phyloP scores from a whole-genome alignment of 1,284 basidiomycete species.

The Leccinum subrobustum region DNA sequence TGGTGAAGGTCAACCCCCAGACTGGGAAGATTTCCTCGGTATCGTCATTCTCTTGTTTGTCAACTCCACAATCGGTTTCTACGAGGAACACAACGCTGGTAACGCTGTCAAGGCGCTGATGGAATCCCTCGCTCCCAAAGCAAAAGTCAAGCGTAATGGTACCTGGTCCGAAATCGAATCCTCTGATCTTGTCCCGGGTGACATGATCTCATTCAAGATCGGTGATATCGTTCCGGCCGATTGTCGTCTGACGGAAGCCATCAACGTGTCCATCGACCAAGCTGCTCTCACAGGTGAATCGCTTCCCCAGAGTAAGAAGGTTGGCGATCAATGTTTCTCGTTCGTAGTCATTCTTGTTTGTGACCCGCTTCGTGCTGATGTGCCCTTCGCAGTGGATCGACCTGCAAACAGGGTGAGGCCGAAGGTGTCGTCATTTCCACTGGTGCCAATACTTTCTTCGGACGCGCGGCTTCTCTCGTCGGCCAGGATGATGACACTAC shows the following conservation, averaged over 20 bases:
- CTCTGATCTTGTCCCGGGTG: slow-evolving; percentile 85
- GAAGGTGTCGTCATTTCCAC: slow-evolving; percentile 80
- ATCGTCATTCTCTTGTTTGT: slow-evolving; percentile 89
- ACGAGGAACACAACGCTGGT: slow-evolving; percentile 95
- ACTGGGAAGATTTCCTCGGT: slow-evolving; percentile 98
- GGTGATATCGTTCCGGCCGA: slow-evolving; percentile 94
- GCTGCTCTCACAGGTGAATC: slow-evolving; percentile 97
- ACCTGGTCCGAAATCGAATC: slow-evolving; percentile 89
- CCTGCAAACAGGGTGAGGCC: slow-evolving; percentile 90
- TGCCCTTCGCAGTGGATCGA: slow-evolving; percentile 74
- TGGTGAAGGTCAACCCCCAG: slow-evolving; percentile 82
- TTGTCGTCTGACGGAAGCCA: slow-evolving; percentile 90
- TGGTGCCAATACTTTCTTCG: slow-evolving; percentile 93
- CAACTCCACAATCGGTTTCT: slow-evolving; percentile 98
- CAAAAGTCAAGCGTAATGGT: slow-evolving; percentile 85
- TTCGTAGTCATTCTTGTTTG: slow-evolving; percentile 41
- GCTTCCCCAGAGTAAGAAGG: slow-evolving; percentile 87
- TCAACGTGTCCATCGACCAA: slow-evolving; percentile 97
- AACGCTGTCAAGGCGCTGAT: slow-evolving; percentile 99
- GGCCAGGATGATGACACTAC: slow-evolving; percentile 94
- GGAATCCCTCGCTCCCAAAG: slow-evolving; percentile 98
- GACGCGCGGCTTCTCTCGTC: slow-evolving; percentile 89
- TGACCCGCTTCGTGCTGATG: slow-evolving; percentile 5
- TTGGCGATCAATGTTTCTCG: slow-evolving; percentile 95
- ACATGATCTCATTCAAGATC: slow-evolving; percentile 96